Base-by-base conservation (phyloP, 2,329 filamentous ascomycete species). In the Apiospora sp. region DNA sequence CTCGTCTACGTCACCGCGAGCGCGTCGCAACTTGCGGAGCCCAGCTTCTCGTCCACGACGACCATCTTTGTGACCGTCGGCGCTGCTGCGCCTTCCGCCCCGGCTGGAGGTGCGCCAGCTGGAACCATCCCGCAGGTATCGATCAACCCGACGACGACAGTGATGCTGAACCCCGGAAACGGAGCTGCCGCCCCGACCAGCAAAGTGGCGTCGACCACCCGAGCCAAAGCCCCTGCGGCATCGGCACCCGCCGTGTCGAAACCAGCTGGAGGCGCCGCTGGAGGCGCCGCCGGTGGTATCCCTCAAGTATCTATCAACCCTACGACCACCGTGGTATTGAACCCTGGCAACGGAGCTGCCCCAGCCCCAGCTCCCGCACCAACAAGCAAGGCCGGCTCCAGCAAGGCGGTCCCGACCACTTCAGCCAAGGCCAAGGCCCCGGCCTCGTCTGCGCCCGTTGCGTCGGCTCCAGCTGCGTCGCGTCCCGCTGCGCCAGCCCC, bases 111-210 rank as follows among this genome's bases (percentile, higher is more conserved):
- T 5, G 24, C 4, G 2, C 19, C 27, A 6, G 58, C 68, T 8
- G 68, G 48, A 12, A 71, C 64, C 24, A 73, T 73, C n/a, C 72
- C 72, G 22, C 70, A 71, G 58, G 58, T 73, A 10, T 71, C 70
- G 24, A 73, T 73, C 44, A 73, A 72, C 54, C 72, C 72, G 24
- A 69, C 58, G 49, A 73, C 72, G 24, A 73, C 72, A 1, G 70
- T 71, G 44, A 37, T 51, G 19, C 30, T 70, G 68, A 58, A 70
- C 67, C 67, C 67, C 27, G 68, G 68, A 37, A 51, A 51, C 19
- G 68, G 46, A 12, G 68, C 48, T 16, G 30, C 67, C 67, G 67
- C 67, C 12, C 19, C 68, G 48, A 70, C 68, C 14, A 58, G 68
- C 30, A 34, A 49, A 8, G 27, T 16, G 16, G 48, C 30, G 7